Conservation (phyloP, 1,284 basidiomycete species). For the Irpex sp. region DNA sequence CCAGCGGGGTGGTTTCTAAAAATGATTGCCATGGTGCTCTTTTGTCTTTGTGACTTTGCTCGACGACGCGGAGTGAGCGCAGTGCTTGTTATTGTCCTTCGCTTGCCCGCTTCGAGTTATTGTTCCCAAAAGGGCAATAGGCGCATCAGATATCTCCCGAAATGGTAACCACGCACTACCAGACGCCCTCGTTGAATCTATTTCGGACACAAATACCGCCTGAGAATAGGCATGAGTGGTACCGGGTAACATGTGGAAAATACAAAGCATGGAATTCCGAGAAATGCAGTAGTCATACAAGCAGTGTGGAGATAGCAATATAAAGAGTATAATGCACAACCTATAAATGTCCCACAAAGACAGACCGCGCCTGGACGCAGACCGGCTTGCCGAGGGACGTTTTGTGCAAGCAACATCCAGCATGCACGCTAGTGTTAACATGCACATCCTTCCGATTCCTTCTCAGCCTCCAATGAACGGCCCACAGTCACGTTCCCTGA, state of each 20-base stretch:
- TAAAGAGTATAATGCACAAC: slow-evolving; percentile 1
- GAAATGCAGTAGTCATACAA: neutral
- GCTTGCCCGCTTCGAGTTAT: slow-evolving; percentile 5
- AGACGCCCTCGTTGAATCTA: neutral
- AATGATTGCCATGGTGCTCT: slow-evolving; percentile 26
- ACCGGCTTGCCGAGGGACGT: neutral
- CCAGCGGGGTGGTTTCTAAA: slow-evolving; percentile 9
- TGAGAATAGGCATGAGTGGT: neutral
- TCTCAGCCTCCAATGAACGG: slow-evolving; percentile 21
- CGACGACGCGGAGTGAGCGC: neutral
- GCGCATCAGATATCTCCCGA: slow-evolving; percentile 3
- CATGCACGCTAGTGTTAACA: slow-evolving; percentile 19
- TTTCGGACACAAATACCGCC: neutral
- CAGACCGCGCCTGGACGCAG: neutral
- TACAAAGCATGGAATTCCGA: neutral
- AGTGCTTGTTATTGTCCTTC: slow-evolving; percentile 11
- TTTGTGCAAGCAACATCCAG: neutral
- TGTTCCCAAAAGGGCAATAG: slow-evolving; percentile 12
- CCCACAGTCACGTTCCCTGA: slow-evolving; percentile 24
- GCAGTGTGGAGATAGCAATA: slow-evolving; percentile 1
- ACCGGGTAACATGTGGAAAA: neutral
- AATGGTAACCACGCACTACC: neutral
- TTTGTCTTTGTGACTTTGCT: slow-evolving; percentile 14
- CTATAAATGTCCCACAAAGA: slow-evolving; percentile 4
- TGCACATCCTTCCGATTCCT: slow-evolving; percentile 23